Evolutionary conservation across 1,284 basidiomycete genomes (phyloP).

Genomic region (Flammula alnicola): DNA sequence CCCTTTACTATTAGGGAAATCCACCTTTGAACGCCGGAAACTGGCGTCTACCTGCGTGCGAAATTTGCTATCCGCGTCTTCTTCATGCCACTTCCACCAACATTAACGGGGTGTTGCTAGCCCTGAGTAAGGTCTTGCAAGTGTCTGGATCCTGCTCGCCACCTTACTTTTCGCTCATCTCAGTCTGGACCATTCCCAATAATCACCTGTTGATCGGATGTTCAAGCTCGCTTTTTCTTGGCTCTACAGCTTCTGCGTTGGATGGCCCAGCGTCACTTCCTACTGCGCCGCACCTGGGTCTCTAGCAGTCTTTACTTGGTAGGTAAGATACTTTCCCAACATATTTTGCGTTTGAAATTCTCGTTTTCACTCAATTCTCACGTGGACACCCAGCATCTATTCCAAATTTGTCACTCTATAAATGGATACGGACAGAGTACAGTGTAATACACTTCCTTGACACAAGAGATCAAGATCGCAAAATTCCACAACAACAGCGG

Average conservation of each 20-base stretch:
- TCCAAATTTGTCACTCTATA: neutral
- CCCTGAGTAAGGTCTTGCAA: slow-evolving; percentile 10
- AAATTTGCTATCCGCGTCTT: neutral
- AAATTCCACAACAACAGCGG: too few relatives aligned
- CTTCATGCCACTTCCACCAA: neutral
- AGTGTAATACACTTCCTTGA: too few relatives aligned
- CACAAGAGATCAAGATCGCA: too few relatives aligned
- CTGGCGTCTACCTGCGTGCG: neutral
- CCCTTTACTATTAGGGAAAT: neutral
- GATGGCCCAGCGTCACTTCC: slow-evolving; percentile 14
- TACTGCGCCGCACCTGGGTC: slow-evolving; percentile 13
- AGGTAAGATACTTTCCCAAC: neutral
- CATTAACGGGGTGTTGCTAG: slow-evolving; percentile 10
- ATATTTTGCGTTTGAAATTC: neutral
- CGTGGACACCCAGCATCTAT: too few relatives aligned
- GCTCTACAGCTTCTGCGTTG: slow-evolving; percentile 9
- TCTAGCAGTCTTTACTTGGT: slow-evolving; percentile 1
- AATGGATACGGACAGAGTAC: neutral
- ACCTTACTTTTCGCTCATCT: slow-evolving; percentile 1
- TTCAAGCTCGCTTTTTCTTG: slow-evolving; percentile 5
- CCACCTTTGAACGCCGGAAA: slow-evolving; percentile 3
- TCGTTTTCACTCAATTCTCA: too few relatives aligned
- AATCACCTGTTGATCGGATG: slow-evolving; percentile 5
- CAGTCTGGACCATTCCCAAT: neutral
- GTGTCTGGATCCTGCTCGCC: neutral